phyloP scores from a whole-genome alignment of 257 asterid species.

The Penstemon barbatus region DNA sequence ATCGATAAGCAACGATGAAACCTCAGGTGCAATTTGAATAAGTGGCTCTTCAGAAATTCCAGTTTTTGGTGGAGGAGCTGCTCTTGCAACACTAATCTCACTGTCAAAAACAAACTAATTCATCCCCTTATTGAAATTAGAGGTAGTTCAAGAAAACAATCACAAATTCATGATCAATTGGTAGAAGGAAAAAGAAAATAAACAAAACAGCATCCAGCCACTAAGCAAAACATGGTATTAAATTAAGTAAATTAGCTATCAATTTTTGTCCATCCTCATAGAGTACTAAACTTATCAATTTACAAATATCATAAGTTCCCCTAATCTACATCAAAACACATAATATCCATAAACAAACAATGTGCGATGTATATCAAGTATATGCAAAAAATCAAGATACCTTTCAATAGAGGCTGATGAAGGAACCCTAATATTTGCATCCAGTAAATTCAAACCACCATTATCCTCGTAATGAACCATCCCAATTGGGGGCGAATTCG shows the following conservation, averaged over 20 bases:
- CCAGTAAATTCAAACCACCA: too few relatives aligned
- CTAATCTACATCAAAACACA: too few relatives aligned
- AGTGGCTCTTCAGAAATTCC: conserved; percentile 49
- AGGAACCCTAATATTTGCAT: conserved; percentile 33
- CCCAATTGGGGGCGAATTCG: conserved; percentile 63
- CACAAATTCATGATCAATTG: background rate
- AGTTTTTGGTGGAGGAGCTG: conserved; percentile 37
- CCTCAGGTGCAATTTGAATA: conserved; percentile 53
- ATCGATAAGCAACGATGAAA: conserved; percentile 33
- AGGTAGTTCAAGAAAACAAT: background rate
- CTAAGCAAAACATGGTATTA: too few relatives aligned
- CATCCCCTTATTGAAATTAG: background rate
- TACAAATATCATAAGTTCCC: too few relatives aligned
- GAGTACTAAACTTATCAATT: too few relatives aligned
- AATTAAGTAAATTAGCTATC: too few relatives aligned
- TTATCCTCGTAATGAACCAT: too few relatives aligned
- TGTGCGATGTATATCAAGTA: too few relatives aligned
- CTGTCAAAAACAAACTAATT: conserved; percentile 38
- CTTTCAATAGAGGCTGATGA: conserved; percentile 79
- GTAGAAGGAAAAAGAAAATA: too few relatives aligned
- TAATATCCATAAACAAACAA: too few relatives aligned
- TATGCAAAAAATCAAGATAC: conserved; percentile 29
- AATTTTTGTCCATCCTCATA: too few relatives aligned
- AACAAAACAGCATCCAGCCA: too few relatives aligned
- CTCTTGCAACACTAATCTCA: conserved; percentile 56